Conservation (phyloP, 495 filamentous ascomycete genomes). For the Hapsidospora chrysogenum region DNA sequence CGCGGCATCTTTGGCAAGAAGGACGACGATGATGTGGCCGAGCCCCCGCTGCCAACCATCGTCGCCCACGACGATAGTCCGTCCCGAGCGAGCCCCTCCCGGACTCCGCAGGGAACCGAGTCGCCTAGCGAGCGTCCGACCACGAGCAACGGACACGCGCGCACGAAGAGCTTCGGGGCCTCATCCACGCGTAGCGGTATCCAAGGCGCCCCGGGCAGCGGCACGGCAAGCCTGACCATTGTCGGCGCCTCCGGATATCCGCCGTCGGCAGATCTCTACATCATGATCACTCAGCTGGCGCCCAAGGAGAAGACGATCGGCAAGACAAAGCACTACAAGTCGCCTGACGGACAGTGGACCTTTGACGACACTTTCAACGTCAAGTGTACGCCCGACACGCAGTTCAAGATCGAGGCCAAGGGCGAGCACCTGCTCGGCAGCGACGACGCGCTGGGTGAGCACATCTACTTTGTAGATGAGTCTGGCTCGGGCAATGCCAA, state of each 20-base stretch:
- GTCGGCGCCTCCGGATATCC: constrained; percentile 69
- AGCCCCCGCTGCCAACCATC: constrained; percentile 25
- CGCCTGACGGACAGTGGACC: constrained; percentile 36
- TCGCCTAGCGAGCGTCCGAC: constrained; percentile 11
- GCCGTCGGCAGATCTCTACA: constrained; percentile 59
- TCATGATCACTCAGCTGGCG: constrained; percentile 48
- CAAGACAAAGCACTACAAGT: constrained; percentile 76
- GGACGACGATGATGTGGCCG: constrained; percentile 30
- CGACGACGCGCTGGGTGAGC: constrained; percentile 69
- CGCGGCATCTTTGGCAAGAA: constrained; percentile 55
- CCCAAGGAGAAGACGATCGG: constrained; percentile 60
- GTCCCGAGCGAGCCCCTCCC: constrained; percentile 16
- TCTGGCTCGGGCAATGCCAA: constrained; percentile 59
- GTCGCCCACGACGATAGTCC: constrained; percentile 19
- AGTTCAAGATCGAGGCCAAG: constrained; percentile 73
- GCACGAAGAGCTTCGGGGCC: constrained; percentile 52
- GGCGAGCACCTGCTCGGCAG: constrained; percentile 68
- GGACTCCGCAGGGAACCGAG: constrained; percentile 3
- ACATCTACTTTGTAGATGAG: constrained; percentile 78
- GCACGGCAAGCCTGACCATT: constrained; percentile 67
- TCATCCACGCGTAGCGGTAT: constrained; percentile 40
- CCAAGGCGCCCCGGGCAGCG: constrained; percentile 38
- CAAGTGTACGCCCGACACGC: constrained; percentile 61
- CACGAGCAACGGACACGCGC: constrained; percentile 28
- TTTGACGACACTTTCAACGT: constrained; percentile 71